Conservation (phyloP, 192 early-diverging fungal genomes). For the Physocladia obscura region DNA sequence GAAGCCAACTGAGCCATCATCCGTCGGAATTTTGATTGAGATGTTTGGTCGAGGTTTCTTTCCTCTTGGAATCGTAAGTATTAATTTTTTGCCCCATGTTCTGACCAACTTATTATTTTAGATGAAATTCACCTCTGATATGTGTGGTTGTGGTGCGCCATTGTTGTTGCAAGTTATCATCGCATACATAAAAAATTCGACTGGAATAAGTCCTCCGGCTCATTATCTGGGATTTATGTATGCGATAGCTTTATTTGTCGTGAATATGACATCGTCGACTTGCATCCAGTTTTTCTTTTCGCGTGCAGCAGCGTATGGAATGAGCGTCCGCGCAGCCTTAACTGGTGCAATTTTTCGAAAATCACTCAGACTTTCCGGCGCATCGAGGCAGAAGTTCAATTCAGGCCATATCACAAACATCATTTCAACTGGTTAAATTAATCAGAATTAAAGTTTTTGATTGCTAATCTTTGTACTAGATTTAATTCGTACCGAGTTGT, state of each 20-base stretch:
- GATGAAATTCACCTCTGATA: conserved; percentile 41
- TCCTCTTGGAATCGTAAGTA: conserved; percentile 24
- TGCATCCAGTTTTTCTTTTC: conserved; percentile 25
- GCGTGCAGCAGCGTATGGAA: conserved; percentile 4
- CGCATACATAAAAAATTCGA: conserved; percentile 28
- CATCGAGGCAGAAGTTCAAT: conserved; percentile 56
- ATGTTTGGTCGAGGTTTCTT: conserved; percentile 33
- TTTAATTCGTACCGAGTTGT: conserved; percentile 24
- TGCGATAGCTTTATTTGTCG: conserved; percentile 23
- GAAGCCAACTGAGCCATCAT: conserved; percentile 15
- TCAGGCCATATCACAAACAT: conserved; percentile 65
- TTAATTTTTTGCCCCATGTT: not conserved
- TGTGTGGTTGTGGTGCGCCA: conserved; percentile 40
- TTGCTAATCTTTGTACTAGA: not conserved
- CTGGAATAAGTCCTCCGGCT: not conserved
- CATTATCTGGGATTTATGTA: conserved; percentile 21
- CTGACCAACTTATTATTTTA: not conserved
- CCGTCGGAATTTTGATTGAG: conserved; percentile 19
- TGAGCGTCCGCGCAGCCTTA: conserved; percentile 46
- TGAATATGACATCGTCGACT: conserved; percentile 12
- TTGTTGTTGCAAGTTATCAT: conserved; percentile 49
- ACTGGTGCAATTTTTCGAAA: conserved; percentile 61
- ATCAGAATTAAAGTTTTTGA: not conserved
- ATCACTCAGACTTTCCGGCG: conserved; percentile 49
- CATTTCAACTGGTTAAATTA: conserved; percentile 34